Conservation (phyloP, 164 flowering plant genomes). For the Chloranthus sessilifolius region DNA sequence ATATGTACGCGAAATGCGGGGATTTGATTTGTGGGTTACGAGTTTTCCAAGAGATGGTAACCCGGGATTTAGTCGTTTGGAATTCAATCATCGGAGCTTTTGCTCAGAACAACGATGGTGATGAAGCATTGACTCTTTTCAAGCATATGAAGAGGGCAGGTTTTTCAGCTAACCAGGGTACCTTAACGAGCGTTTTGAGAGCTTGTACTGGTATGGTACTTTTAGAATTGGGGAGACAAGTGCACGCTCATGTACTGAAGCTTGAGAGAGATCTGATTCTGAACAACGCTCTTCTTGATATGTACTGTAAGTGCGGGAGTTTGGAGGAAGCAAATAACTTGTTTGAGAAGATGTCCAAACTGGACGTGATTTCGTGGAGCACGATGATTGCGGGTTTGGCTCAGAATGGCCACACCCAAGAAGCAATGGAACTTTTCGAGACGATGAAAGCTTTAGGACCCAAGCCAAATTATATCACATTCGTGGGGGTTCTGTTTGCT, state of each 20-base stretch:
- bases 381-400: conserved; percentile 89
- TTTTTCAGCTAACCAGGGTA: conserved; percentile 50
- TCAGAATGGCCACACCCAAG: conserved; percentile 67
- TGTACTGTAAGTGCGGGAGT: conserved; percentile 94
- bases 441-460: conserved; percentile 51
- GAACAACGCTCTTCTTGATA: conserved; percentile 78
- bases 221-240: conserved; percentile 77
- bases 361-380: conserved; percentile 88
- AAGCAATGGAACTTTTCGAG: conserved; percentile 57
- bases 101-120: conserved; percentile 68
- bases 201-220: conserved; percentile 70
- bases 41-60: conserved; percentile 70
- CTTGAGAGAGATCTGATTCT: conserved; percentile 59
- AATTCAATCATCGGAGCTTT: conserved; percentile 74
- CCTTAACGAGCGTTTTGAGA: conserved; percentile 70
- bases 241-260: conserved; percentile 78
- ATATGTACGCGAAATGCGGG: conserved; percentile 69
- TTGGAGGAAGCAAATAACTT: conserved; percentile 57
- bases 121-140: conserved; percentile 57
- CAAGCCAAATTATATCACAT: conserved; percentile 60
- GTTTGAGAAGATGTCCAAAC: conserved; percentile 49
- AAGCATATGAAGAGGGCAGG: conserved; percentile 71
- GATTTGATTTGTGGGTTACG: conserved; percentile 33
- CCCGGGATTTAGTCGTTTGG: conserved; percentile 75
- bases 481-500: conserved; percentile 79